These are phyloP conservation scores for Suillus sp. DNA, from an alignment of 768 basidiomycete genomes.

Conservation along the genomic window DNA sequence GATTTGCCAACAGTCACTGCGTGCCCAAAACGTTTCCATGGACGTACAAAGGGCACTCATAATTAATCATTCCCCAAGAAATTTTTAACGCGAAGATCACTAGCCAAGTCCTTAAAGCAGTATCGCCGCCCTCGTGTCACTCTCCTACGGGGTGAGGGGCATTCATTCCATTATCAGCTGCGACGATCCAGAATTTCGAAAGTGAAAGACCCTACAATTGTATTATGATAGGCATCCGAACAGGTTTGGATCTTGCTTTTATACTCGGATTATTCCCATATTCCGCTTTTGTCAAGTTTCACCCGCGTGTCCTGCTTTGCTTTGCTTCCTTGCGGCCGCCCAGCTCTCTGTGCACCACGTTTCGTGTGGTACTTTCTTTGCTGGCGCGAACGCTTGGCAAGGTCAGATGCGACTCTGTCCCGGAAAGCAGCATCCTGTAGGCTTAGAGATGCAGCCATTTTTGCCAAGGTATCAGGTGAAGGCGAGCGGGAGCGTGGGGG, in stretches of 20 bases:
- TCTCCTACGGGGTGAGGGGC: neutral
- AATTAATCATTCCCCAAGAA: neutral
- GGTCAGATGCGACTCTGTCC: constrained; percentile 61
- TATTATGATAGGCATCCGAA: neutral
- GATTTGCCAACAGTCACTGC: neutral
- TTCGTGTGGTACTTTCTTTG: constrained; percentile 81
- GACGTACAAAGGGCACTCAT: neutral
- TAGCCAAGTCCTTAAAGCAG: neutral
- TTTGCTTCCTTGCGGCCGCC: constrained; percentile 80
- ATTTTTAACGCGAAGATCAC: neutral
- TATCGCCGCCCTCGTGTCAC: neutral
- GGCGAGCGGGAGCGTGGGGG: constrained; percentile 52
- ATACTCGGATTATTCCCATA: constrained; percentile 52
- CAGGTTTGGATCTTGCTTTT: neutral
- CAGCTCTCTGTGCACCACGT: constrained; percentile 59
- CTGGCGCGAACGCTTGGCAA: constrained; percentile 63
- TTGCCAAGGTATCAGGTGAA: constrained; percentile 45
- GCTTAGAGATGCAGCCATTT: constrained; percentile 44
- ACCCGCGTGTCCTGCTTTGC: constrained; percentile 76
- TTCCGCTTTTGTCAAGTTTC: constrained; percentile 56
- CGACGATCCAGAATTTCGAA: constrained; percentile 1
- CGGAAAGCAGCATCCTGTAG: constrained; percentile 46
- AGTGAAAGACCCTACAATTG: neutral
- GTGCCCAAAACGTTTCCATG: neutral
- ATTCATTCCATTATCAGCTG: neutral